Evolutionary conservation across 2,329 filamentous ascomycete genomes (phyloP).

Genomic region (Cytospora mali): DNA sequence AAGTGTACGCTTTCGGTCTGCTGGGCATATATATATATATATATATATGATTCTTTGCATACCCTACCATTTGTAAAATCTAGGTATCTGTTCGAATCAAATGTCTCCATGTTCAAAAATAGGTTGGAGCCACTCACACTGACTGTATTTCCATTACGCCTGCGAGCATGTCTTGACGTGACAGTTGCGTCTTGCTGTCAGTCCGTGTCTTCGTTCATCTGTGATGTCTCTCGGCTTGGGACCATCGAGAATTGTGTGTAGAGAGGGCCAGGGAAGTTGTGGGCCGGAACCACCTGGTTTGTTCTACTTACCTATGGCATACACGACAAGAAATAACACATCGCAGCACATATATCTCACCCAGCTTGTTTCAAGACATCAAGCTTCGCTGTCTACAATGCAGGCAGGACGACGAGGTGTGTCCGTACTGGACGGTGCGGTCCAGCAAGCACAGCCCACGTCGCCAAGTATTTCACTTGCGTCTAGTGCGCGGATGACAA

Average conservation of each 20-base stretch:
- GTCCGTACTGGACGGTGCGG: too few species aligned
- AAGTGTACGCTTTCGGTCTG: constrained; percentile 4
- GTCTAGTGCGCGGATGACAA: not conserved
- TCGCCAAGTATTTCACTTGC: not conserved
- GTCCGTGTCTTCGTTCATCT: not conserved
- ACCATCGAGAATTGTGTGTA: too few species aligned
- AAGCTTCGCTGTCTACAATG: too few species aligned
- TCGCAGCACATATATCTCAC: too few species aligned
- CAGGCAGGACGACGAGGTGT: too few species aligned
- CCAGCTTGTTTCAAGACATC: too few species aligned
- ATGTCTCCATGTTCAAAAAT: not conserved
- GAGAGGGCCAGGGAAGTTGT: too few species aligned
- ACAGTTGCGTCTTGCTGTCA: not conserved
- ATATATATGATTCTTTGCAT: constrained; percentile 17
- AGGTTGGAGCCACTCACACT: too few species aligned
- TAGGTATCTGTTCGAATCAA: constrained; percentile 1
- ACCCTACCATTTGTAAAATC: constrained; percentile 7
- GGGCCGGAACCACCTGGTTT: too few species aligned
- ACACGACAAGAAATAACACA: too few species aligned
- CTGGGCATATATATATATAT: constrained; percentile 12
- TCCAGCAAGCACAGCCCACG: too few species aligned
- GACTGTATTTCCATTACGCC: not conserved
- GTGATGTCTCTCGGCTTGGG: not conserved
- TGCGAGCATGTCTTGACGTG: not conserved
- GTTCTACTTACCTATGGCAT: too few species aligned